Conservation (phyloP, 1,139 yeast genomes). For the Blastobotrys petasosporus region DNA sequence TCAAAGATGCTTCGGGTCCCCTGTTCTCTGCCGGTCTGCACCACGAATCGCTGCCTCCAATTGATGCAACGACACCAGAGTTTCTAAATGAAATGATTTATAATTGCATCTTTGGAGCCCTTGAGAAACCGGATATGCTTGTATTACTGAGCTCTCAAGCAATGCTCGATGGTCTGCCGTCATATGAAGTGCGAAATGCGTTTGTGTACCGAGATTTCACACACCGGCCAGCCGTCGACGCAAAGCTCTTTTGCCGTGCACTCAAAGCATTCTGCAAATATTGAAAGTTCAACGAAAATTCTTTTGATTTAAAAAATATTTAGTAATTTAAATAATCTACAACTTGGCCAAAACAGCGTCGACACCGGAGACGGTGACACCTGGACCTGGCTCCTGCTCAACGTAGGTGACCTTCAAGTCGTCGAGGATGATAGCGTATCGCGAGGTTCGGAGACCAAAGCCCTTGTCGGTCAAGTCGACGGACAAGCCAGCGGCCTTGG, state of each 20-base stretch:
- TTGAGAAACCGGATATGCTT: conserved; percentile 14
- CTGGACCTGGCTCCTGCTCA: conserved; percentile 58
- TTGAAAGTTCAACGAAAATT: background rate
- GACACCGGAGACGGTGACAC: conserved; percentile 58
- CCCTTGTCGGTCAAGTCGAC: conserved; percentile 53
- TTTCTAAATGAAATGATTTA: conserved; percentile 7
- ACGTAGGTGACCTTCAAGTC: conserved; percentile 59
- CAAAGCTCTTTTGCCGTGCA: conserved; percentile 10
- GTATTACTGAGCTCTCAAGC: conserved; percentile 15
- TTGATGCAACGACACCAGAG: conserved; percentile 8
- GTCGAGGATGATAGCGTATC: conserved; percentile 68
- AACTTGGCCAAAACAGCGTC: conserved; percentile 45
- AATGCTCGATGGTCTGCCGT: conserved; percentile 16
- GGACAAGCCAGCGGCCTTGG: conserved; percentile 56
- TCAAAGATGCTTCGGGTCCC: conserved; percentile 2
- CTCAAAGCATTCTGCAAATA: conserved; percentile 4
- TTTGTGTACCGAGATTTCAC: conserved; percentile 13
- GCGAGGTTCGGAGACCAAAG: conserved; percentile 57
- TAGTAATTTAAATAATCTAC: conserved; percentile 17
- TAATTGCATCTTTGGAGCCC: conserved; percentile 11
- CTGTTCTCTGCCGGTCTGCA: conserved; percentile 4
- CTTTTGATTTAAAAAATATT: conserved; percentile 1
- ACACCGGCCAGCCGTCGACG: conserved; percentile 1
- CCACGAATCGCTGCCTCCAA: background rate
- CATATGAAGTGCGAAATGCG: conserved; percentile 15